phyloP scores from a whole-genome alignment of 2,329 filamentous ascomycete species.

The Cercospora zeina region DNA sequence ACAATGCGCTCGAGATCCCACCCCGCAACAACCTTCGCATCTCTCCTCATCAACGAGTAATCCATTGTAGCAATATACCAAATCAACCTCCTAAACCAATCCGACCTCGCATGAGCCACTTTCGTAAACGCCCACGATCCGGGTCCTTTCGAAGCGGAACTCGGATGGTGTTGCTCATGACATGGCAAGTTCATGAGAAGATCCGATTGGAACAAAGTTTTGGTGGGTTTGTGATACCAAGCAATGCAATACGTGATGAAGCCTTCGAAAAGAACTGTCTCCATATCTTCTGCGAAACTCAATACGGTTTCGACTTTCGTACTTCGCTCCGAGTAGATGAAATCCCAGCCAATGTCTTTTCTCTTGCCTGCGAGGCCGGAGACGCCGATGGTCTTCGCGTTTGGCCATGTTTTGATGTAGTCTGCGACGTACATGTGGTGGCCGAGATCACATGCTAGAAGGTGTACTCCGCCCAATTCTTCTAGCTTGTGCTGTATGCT shows the following conservation, averaged over 20 bases:
- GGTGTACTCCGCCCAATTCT: conserved; percentile 21
- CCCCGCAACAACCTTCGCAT: conserved; percentile 22
- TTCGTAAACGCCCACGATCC: conserved; percentile 18
- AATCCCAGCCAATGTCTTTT: conserved; percentile 23
- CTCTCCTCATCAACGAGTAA: conserved; percentile 19
- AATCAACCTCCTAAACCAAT: conserved; percentile 22
- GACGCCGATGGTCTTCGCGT: conserved; percentile 23
- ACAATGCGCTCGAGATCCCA: conserved; percentile 21
- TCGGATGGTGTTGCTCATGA: conserved; percentile 16
- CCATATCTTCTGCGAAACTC: conserved; percentile 16
- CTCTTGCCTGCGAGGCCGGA: conserved; percentile 18
- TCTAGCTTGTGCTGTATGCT: conserved; percentile 17
- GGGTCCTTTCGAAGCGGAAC: conserved; percentile 13
- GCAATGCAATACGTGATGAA: conserved; percentile 26
- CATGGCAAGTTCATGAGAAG: conserved; percentile 24
- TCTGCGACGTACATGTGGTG: conserved; percentile 24
- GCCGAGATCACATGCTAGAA: conserved; percentile 25
- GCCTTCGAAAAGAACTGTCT: conserved; percentile 24
- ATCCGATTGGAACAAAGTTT: conserved; percentile 21
- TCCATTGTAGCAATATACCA: conserved; percentile 24
- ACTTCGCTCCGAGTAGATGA: conserved; percentile 15
- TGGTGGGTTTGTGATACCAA: conserved; percentile 25
- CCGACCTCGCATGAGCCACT: conserved; percentile 17
- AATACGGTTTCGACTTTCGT: conserved; percentile 13
- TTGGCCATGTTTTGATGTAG: conserved; percentile 21